phyloP scores from a whole-genome alignment of 805 yeast genomes.

The Kazachstania kunashirensis region DNA sequence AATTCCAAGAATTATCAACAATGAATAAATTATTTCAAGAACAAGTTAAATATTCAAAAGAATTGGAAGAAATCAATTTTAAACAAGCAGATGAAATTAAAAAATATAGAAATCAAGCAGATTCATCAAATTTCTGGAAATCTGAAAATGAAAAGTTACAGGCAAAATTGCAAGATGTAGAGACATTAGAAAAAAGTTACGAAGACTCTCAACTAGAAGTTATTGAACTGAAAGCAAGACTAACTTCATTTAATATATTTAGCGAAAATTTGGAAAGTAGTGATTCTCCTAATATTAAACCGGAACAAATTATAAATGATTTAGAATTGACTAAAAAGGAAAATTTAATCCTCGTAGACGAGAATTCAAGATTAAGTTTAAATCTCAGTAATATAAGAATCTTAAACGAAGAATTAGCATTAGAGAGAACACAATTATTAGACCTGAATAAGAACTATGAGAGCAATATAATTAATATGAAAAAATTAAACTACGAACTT shows the following conservation, averaged over 20 bases:
- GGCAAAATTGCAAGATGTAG: slow-evolving; percentile 36
- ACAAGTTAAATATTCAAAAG: slow-evolving; percentile 38
- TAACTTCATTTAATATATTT: slow-evolving; percentile 32
- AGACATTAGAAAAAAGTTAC: slow-evolving; percentile 36
- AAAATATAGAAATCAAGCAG: slow-evolving; percentile 31
- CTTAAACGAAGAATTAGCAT: slow-evolving; percentile 29
- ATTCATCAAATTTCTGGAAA: slow-evolving; percentile 20
- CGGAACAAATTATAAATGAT: slow-evolving; percentile 33
- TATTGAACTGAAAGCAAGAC: slow-evolving; percentile 37
- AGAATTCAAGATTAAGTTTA: slow-evolving; percentile 20
- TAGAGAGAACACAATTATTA: slow-evolving; percentile 32
- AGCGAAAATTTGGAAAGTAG: slow-evolving; percentile 31
- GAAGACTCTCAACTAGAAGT: slow-evolving; percentile 43
- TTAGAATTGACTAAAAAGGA: slow-evolving; percentile 35
- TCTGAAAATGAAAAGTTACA: slow-evolving; percentile 24
- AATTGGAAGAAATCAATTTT: slow-evolving; percentile 43
- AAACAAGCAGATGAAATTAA: slow-evolving; percentile 45
- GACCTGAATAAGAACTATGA: slow-evolving; percentile 23
- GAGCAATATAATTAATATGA: slow-evolving; percentile 21
- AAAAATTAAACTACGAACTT: slow-evolving; percentile 34
- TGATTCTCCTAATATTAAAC: slow-evolving; percentile 6
- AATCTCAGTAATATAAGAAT: slow-evolving; percentile 19
- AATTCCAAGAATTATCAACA: slow-evolving; percentile 26
- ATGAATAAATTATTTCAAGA: slow-evolving; percentile 31
- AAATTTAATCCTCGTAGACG: slow-evolving; percentile 29